phyloP scores from a whole-genome alignment of 495 filamentous ascomycete species.

The Cercophora sp. region DNA sequence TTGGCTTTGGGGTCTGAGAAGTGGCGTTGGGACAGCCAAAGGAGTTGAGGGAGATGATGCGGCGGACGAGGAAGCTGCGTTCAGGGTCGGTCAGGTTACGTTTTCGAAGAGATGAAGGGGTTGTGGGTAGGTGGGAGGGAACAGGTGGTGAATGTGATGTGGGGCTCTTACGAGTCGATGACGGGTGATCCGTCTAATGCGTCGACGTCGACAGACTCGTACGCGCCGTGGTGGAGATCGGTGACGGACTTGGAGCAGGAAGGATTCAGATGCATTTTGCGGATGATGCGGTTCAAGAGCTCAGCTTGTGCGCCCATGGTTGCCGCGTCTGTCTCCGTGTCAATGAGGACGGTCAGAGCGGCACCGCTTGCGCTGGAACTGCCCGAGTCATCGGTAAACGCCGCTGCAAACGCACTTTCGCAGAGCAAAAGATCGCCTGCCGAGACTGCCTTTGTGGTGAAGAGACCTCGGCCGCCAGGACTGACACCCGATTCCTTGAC shows the following conservation, averaged over 20 bases:
- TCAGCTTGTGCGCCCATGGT: constrained; percentile 32
- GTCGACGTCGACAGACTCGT: constrained; percentile 22
- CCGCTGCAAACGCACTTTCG: constrained; percentile 53
- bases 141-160: too few relatives aligned
- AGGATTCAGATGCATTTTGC: constrained; percentile 47
- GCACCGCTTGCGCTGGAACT: neutral
- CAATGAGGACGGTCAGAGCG: constrained; percentile 28
- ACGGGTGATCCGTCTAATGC: constrained; percentile 39
- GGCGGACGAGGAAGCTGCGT: constrained; percentile 43
- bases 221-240: constrained; percentile 41
- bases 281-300: constrained; percentile 37
- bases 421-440: constrained; percentile 52
- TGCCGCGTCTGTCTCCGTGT: constrained; percentile 24
- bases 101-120: too few relatives aligned
- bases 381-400: constrained; percentile 10
- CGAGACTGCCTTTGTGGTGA: constrained; percentile 38
- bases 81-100: too few relatives aligned
- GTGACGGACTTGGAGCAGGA: constrained; percentile 31
- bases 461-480: constrained; percentile 4
- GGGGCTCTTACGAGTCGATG: too few relatives aligned
- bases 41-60: constrained; percentile 39
- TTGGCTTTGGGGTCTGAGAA: too few relatives aligned
- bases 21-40: constrained; percentile 33
- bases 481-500: constrained; percentile 23
- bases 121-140: too few relatives aligned